Base-by-base conservation (phyloP, 2,329 filamentous ascomycete genomes). In the Exophiala phaeomuriformis region DNA sequence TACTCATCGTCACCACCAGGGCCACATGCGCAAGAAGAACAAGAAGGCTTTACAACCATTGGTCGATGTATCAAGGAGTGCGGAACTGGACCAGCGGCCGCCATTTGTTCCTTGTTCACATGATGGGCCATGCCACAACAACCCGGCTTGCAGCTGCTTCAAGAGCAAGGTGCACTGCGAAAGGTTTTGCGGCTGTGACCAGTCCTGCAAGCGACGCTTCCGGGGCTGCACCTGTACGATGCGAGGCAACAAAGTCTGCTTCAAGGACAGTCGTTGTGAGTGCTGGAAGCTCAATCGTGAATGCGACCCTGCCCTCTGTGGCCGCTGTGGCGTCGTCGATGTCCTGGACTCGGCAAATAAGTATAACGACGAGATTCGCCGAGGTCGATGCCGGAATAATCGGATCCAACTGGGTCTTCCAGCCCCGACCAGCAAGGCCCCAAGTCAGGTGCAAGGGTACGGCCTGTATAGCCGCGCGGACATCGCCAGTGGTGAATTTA, bases 251-350 rank as follows among this genome's bases (percentile, higher is more conserved):
- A 59, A 61, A 45, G 47, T 51, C 35, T 65, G 63, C 53, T 63
- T 61, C 42, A 51, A 59, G 27, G 61, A 63, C 32, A 51, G 41
- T 37, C 40, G 53, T 2, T 93, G 88, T 65, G 83, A 85, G 9
- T 94, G 88, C 63, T 75, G 82, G 19, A 76, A 79, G 63, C 75
- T 88, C 49, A 85, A 87, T 61, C 79, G 88, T 37, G 88, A 94
- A 69, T 94, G 88, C 64, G 88, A 93, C 62, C 82, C 87, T 1
- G 81, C 85, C 54, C 74, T 91, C 8, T 94, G 88, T 64, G 76
- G 76, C 10, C 75, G 73, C 5, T 93, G 88, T 61, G 87, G 87
- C 30, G 85, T 84, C 0, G 65, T 73, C 7, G 81, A 87, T 54
- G 77, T 86, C 1, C 78, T 87, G 2, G 82, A 90, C 63, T 85